Conservation (phyloP, 768 basidiomycete species). For the Mycena galericulata region DNA sequence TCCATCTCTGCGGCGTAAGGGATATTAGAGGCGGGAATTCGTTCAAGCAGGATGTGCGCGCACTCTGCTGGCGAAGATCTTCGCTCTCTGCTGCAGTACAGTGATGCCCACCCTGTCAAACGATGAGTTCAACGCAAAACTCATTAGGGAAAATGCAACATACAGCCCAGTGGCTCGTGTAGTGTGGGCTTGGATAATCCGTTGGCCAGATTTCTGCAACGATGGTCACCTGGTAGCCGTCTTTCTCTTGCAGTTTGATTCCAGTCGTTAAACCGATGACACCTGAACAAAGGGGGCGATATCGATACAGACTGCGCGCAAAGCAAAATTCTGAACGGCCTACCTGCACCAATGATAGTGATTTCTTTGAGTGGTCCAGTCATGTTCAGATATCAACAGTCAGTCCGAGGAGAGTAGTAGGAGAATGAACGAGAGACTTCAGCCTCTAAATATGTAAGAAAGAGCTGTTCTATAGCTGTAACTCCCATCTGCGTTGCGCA, state of each 20-base stretch:
- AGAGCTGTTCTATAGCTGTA: too few relatives aligned
- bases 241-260: conserved; percentile 60
- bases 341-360: conserved; percentile 18
- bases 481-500: too few relatives aligned
- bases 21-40: conserved; percentile 2
- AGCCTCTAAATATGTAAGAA: too few relatives aligned
- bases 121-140: background rate
- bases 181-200: conserved; percentile 61
- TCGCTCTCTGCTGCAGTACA: conserved; percentile 42
- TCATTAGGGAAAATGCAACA: conserved; percentile 23
- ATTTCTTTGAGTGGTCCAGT: background rate
- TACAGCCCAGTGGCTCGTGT: conserved; percentile 71
- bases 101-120: conserved; percentile 63
- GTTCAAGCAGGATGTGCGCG: background rate
- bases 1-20: conserved; percentile 55
- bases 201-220: conserved; percentile 64
- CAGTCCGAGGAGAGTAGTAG: too few relatives aligned
- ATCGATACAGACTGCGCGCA: background rate
- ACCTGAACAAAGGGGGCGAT: conserved; percentile 46
- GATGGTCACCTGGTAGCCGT: conserved; percentile 60
- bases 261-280: conserved; percentile 70
- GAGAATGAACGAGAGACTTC: too few relatives aligned
- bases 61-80: conserved; percentile 21
- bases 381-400: too few relatives aligned
- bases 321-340: background rate